Conservation (phyloP, 768 basidiomycete species). For the Panaeolus cyanescens region DNA sequence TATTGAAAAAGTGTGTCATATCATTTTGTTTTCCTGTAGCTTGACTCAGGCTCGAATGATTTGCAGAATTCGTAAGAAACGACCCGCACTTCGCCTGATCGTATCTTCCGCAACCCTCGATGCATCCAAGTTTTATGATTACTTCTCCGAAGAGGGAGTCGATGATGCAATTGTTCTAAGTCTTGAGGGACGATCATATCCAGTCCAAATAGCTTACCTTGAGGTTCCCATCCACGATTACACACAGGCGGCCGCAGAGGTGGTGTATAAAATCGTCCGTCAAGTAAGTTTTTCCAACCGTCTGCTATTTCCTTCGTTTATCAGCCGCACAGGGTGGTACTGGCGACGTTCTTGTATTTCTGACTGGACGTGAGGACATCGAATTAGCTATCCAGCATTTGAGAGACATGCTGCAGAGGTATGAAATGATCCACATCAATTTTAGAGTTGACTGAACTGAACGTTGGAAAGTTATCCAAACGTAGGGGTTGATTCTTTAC, state of each 20-base stretch:
- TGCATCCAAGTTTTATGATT: slow-evolving; percentile 84
- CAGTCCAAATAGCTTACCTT: slow-evolving; percentile 91
- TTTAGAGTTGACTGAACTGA: not conserved
- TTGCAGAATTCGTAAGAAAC: slow-evolving; percentile 83
- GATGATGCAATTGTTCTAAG: slow-evolving; percentile 79
- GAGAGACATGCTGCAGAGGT: slow-evolving; percentile 75
- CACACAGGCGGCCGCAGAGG: slow-evolving; percentile 77
- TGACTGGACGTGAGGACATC: slow-evolving; percentile 97
- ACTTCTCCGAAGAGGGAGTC: slow-evolving; percentile 73
- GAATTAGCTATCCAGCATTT: slow-evolving; percentile 84
- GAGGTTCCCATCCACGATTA: slow-evolving; percentile 80
- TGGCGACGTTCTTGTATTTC: slow-evolving; percentile 92
- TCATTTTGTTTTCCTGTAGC: not conserved
- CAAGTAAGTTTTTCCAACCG: slow-evolving; percentile 50
- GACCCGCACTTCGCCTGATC: slow-evolving; percentile 86
- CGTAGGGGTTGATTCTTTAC: slow-evolving; percentile 60
- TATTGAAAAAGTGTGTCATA: slow-evolving; percentile 82
- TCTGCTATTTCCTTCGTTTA: slow-evolving; percentile 4
- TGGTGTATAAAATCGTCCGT: slow-evolving; percentile 78
- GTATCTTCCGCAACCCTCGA: slow-evolving; percentile 98
- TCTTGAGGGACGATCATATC: slow-evolving; percentile 92
- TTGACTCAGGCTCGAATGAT: slow-evolving; percentile 4
- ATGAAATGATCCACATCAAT: not conserved
- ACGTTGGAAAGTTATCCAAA: slow-evolving; percentile 11
- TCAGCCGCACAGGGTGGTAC: slow-evolving; percentile 64